Base-by-base conservation (phyloP, 2,329 filamentous ascomycete species). In the Arthrocladium fulminans region DNA sequence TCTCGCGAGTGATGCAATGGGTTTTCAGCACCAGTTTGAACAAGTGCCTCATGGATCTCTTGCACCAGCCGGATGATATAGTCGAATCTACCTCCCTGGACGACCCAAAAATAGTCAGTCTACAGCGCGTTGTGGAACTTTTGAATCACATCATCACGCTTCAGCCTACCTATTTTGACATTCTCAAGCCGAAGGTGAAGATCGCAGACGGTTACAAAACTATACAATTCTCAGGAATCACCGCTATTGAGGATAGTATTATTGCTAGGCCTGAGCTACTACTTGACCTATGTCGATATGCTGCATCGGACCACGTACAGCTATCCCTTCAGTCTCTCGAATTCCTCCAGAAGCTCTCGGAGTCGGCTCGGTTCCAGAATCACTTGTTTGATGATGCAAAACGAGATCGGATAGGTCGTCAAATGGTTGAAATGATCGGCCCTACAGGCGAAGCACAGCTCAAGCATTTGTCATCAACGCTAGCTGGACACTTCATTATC, bases 1-100 rank as follows among this genome's bases (percentile, higher is more conserved):
- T 97, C 61, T 82, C 86, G 2, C 81, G 94, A 51, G 83, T 94
- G 13, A 96, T 97, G 86, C 92, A 98, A 62, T 97, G 92, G 88
- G 79, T 98, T 67, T 95, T 94, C 66, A 96, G 94, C 62, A 87
- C 94, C 60, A 87, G 84, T 55, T 86, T 96, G 19, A 80, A 94
- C 59, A 79, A 78, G 55, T 79, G 83, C 12, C 69, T 98, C 1
- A 90, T 96, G 65, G 75, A 79, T 49, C 79, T 84, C 9, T 79
- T 92, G 24, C 85, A 90, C 57, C 84, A 94, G 62, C 80, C 90
- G 56, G 70, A 83, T 13, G 72, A 76, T 6, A 81, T 86, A 50
- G 77, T 96, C 34, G 80, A 85, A 52, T 81, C 79, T 57, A 79
- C 87, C 9, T 71, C 81, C 3, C 79, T 83, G 1, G 83, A 88